Conservation (phyloP, 2,329 filamentous ascomycete genomes). For the Xylariaceae sp. region DNA sequence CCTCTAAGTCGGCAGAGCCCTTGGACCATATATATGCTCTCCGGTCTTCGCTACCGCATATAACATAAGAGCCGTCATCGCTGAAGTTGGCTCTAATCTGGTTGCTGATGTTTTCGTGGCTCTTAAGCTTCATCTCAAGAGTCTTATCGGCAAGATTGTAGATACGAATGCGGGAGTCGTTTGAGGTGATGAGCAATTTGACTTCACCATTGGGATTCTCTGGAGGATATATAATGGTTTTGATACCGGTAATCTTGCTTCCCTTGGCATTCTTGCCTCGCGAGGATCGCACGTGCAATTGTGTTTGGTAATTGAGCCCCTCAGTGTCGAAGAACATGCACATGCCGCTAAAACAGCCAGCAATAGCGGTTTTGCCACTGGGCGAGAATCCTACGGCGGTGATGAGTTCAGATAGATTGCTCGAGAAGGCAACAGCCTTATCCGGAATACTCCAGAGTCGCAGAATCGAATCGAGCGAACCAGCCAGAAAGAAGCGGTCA, state of each 20-base stretch:
- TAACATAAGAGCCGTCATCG: slow-evolving; percentile 79
- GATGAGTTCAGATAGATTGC: slow-evolving; percentile 76
- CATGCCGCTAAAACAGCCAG: slow-evolving; percentile 78
- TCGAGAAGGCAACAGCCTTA: slow-evolving; percentile 82
- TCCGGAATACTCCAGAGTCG: slow-evolving; percentile 96
- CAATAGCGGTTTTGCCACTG: slow-evolving; percentile 84
- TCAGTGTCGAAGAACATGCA: slow-evolving; percentile 93
- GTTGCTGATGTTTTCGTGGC: slow-evolving; percentile 83
- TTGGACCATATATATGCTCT: slow-evolving; percentile 88
- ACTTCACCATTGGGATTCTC: slow-evolving; percentile 55
- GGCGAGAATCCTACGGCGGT: slow-evolving; percentile 93
- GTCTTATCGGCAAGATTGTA: slow-evolving; percentile 85
- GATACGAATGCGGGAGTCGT: slow-evolving; percentile 85
- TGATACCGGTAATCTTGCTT: slow-evolving; percentile 94
- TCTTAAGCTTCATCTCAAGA: slow-evolving; percentile 84
- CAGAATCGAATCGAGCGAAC: slow-evolving; percentile 82
- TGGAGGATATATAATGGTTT: slow-evolving; percentile 62
- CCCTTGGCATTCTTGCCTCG: slow-evolving; percentile 92
- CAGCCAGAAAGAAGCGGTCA: slow-evolving; percentile 93
- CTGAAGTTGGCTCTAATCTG: slow-evolving; percentile 89
- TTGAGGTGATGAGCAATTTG: slow-evolving; percentile 87
- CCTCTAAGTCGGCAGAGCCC: slow-evolving; percentile 54
- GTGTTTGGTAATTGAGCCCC: slow-evolving; percentile 74
- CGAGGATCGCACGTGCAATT: slow-evolving; percentile 90
- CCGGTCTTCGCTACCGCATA: slow-evolving; percentile 89